Conservation (phyloP, 2,329 filamentous ascomycete species). For the Plectosphaerella cucumerina region DNA sequence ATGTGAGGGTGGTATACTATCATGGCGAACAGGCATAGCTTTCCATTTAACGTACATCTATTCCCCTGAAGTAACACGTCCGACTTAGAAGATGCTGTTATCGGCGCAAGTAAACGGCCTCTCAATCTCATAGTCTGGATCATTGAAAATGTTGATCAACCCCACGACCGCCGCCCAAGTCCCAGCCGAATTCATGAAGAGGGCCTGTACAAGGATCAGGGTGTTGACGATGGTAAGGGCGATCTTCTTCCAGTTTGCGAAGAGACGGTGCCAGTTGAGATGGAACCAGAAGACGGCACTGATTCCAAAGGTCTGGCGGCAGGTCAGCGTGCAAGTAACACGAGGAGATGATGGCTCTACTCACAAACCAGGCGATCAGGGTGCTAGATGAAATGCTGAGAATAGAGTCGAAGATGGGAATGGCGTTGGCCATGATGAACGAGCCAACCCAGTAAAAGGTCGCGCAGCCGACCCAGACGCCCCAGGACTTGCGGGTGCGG, state of each 20-base stretch:
- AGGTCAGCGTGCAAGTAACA: neutral
- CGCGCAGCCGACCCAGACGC: constrained; percentile 26
- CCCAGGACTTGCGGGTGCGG: constrained; percentile 27
- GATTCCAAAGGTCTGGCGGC: constrained; percentile 24
- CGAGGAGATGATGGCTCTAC: neutral
- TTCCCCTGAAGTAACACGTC: neutral
- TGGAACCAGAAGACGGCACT: constrained; percentile 30
- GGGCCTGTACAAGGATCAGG: constrained; percentile 23
- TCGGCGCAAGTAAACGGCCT: constrained; percentile 28
- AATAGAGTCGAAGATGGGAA: constrained; percentile 33
- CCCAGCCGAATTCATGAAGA: constrained; percentile 30
- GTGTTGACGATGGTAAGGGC: constrained; percentile 20
- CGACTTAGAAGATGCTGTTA: constrained; percentile 25
- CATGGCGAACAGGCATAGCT: neutral
- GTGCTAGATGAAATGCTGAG: constrained; percentile 29
- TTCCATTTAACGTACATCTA: too few species aligned
- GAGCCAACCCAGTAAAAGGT: constrained; percentile 27
- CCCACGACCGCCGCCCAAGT: constrained; percentile 27
- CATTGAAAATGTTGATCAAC: constrained; percentile 24
- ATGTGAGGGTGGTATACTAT: neutral
- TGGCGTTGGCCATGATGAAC: constrained; percentile 30
- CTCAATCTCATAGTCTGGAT: constrained; percentile 18
- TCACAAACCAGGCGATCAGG: constrained; percentile 28
- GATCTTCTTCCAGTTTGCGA: constrained; percentile 23
- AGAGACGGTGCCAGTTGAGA: constrained; percentile 27